Evolutionary conservation across 177 flowering plant species (phyloP), one percentile per base, ranked within the genome.

Genomic region (Tripterygium wilfordii): DNA sequence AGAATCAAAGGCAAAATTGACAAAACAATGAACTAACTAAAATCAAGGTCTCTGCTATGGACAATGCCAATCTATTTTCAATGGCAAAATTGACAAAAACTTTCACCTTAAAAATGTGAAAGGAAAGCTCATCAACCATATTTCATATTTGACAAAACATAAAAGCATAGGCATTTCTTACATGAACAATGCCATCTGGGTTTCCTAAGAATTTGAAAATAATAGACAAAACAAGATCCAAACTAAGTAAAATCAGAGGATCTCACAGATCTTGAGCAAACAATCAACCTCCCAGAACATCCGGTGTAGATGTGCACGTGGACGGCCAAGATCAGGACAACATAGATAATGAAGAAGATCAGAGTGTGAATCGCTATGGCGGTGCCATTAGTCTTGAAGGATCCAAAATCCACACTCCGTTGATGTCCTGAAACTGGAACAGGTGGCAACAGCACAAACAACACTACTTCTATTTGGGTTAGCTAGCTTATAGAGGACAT

Each of bases 291-390:
- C 10, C 10, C 5, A 20, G 43, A 0, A 74, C 63, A 83, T 51
- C 89, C 96, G 37, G 83, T 54, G 56, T 79, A 74, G 80, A 87
- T 82, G 73, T 87, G 96, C 53, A 87, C 33, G 31, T 64, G 79
- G n/a, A 76, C 62, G 35, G 83, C 96, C 42, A 83, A 37, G 65
- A 79, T 72, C 62, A 87, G 68, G 40, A 87, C 59, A 30, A 85
- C 64, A 42, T 76, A 81, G 61, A 79, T 18, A 18, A 67, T 67
- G 49, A 87, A 82, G 76, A 84, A 87, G 69, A 87, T 60, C 48
- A 87, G 71, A 3, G 96, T 74, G 71, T 87, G 92, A 23, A 87
- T 57, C 12, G 76, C 68, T 17, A 87, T 69, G 30, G 92, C 61
- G 45, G 76, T 80, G 29, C 92, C 96, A 51, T 82, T 87, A 30